Evolutionary conservation across 441 rosid species (phyloP).

Genomic region (Theobroma grandiflorum): DNA sequence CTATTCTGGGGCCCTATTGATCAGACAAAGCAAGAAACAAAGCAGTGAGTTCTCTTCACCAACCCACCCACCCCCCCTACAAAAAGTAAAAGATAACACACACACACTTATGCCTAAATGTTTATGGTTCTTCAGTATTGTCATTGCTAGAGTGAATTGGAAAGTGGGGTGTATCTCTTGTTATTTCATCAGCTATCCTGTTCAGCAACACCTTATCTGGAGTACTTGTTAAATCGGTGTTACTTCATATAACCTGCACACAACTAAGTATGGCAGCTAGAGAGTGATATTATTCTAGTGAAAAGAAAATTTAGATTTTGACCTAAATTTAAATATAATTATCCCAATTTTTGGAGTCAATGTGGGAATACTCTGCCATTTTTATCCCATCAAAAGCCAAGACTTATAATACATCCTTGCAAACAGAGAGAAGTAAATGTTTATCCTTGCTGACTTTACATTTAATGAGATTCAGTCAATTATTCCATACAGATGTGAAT

Average conservation of each 20-base stretch:
- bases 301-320: background rate
- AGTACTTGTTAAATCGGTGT: too few relatives aligned
- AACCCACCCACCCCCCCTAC: background rate
- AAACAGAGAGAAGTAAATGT: background rate
- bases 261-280: background rate
- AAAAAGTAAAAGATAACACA: too few relatives aligned
- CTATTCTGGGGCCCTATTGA: conserved; percentile 96
- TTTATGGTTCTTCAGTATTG: background rate
- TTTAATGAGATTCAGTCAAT: background rate
- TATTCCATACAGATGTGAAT: background rate
- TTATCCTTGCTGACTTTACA: background rate
- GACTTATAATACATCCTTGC: background rate
- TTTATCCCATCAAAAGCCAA: background rate
- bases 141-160: background rate
- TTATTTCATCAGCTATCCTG: background rate
- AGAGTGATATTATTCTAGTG: background rate
- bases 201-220: too few relatives aligned
- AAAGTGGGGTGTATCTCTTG: background rate
- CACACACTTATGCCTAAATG: background rate
- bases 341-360: background rate
- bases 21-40: conserved; percentile 75
- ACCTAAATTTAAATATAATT: background rate
- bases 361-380: background rate
- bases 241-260: too few relatives aligned
- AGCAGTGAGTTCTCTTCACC: conserved; percentile 59